Evolutionary conservation across 192 early-diverging fungal genomes (phyloP), one percentile per base, ranked within the genome.

Genomic region (Backusella sp.): DNA sequence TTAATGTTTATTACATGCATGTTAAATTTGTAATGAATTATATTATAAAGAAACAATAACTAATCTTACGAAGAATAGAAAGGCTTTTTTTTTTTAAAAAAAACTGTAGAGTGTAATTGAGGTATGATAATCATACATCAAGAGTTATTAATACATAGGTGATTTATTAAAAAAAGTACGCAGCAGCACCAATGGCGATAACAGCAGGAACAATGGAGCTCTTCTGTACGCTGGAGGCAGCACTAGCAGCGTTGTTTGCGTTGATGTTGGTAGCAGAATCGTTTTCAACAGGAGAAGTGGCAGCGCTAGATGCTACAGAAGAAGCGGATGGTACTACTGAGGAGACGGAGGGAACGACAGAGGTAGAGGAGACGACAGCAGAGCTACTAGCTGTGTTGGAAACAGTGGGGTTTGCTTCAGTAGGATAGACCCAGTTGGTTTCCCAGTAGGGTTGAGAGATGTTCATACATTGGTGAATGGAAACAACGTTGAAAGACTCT

Each of bases 381-480:
- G 23, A 28, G 28, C 56, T 34, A 39, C 21, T 21, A 32, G 73
- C 17, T 44, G 42, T 44, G 42, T 44, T 44, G 42, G 42, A 14
- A 74, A 72, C 77, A 76, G 41, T 80, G 21, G 39, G 35, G 21
- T 66, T 39, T 23, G 34, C 37, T 21, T 80, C 68, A 19, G 79
- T 73, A 36, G 83, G 75, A 46, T 84, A 84, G 15, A 74, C 73
- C 65, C 68, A 82, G 34, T 65, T 59, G 17, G 70, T 53, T 74
- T 85, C 84, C 81, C 84, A 85, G 42, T 85, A 85, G 67, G 84
- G 81, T 37, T 83, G 76, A 62, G 79, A 73, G 26, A 85, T 79
- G 42, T 77, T 75, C 36, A 75, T 75, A 66, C 84, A 85, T 23
- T 74, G 52, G 9, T 76, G 72, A n/a, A 75, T 73, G 23, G 81